phyloP scores from a whole-genome alignment of 1,139 yeast species.

The Meyerozyma smithsonii region DNA sequence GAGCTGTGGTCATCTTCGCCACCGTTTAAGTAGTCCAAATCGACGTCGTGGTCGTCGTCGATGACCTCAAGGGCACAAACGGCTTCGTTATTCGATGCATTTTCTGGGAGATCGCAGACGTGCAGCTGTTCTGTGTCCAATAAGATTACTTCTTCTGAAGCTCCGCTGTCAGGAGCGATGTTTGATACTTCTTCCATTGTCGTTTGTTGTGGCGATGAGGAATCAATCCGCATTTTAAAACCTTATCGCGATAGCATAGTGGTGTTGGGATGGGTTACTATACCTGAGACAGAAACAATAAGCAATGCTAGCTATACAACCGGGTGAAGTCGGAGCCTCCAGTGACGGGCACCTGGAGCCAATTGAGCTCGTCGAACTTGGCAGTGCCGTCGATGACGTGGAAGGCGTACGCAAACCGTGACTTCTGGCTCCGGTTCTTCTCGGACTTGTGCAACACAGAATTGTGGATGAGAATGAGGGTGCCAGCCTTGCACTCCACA shows the following conservation, averaged over 20 bases:
- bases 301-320: conserved; percentile 22
- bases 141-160: background rate
- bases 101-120: no score
- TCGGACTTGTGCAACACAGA: conserved; percentile 71
- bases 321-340: conserved; percentile 62
- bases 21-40: background rate
- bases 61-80: background rate
- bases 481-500: conserved; percentile 68
- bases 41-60: background rate
- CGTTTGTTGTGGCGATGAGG: conserved; percentile 1
- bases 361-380: conserved; percentile 58
- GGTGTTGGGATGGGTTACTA: background rate
- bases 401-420: conserved; percentile 76
- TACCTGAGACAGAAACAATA: background rate
- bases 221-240: background rate
- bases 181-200: background rate
- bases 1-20: background rate
- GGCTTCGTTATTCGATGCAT: no score
- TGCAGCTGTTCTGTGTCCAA: conserved; percentile 1
- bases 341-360: conserved; percentile 69
- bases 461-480: conserved; percentile 65
- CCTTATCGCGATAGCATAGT: background rate
- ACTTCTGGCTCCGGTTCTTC: conserved; percentile 47
- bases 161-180: background rate
- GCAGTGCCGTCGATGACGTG: conserved; percentile 68